Evolutionary conservation across 2,329 filamentous ascomycete species (phyloP), one percentile per base, ranked within the genome.

Genomic region (Pseudogymnoascus sp.): DNA sequence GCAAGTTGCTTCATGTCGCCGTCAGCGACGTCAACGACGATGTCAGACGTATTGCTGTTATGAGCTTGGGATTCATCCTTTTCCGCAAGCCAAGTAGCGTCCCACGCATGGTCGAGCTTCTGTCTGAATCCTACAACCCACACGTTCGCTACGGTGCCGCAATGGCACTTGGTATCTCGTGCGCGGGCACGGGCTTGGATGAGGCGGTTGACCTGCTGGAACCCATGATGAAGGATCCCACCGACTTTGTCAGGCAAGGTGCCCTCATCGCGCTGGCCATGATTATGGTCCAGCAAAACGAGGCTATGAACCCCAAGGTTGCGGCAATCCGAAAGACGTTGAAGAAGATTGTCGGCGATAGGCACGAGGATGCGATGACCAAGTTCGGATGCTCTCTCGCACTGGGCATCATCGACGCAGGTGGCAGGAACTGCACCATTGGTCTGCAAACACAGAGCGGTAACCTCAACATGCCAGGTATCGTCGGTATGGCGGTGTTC

Each of bases 261-360:
- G 93, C 94, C 39, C 80, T 97, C 65, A 97, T 99, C 68, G 85
- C 94, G 2, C 81, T 97, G 62, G 85, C 94, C 63, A 99, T 99
- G 94, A 96, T 99, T 69, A 87, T 99, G 82, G 90, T 97, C n/a
- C 94, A 99, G 77, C 94, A 97, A 74, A 99, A 97, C 70, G 94
- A 99, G 76, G 88, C 88, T 28, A 96, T 97, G 90, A 99, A 97
- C 76, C 92, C 94, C 69, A 97, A 97, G 79, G 93, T 97, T 57
- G 85, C 86, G 20, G 83, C 87, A 1, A 92, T 97, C 66, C 88
- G 94, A 69, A 97, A 97, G 79, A 92, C 90, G 2, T 84, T 99
- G 64, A 88, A 91, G 78, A 97, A 96, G 81, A 91, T 97, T 62
- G 86, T 97, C 22, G 86, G 89, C 38, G 94, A 99, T 73, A 88